These are phyloP conservation scores for Sherardia arvensis DNA, from an alignment of 257 asterid genomes.

Conservation along the genomic window DNA sequence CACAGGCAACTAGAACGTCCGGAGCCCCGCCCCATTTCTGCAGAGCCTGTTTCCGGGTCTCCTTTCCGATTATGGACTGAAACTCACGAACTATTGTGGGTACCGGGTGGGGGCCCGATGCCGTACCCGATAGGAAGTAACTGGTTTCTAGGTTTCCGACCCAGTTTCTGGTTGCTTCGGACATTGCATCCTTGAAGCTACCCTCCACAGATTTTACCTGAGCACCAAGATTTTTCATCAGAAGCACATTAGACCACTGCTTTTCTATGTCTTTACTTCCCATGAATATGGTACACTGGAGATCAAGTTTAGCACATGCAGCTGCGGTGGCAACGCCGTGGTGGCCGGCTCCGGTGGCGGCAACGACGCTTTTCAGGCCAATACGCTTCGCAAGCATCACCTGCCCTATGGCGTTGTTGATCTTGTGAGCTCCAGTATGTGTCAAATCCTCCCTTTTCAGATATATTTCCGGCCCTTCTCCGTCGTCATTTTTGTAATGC, in stretches of 20 bases:
- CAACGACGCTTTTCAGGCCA: slow-evolving; percentile 32
- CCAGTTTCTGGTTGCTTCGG: slow-evolving; percentile 70
- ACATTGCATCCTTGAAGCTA: slow-evolving; percentile 63
- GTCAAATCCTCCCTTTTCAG: slow-evolving; percentile 73
- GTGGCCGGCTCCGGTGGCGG: slow-evolving; percentile 81
- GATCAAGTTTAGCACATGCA: slow-evolving; percentile 54
- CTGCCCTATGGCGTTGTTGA: slow-evolving; percentile 84
- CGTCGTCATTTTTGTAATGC: slow-evolving; percentile 36
- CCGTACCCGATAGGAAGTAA: slow-evolving; percentile 50
- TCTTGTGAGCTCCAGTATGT: slow-evolving; percentile 74
- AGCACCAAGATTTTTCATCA: slow-evolving; percentile 68
- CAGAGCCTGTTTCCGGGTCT: slow-evolving; percentile 52
- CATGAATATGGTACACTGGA: slow-evolving; percentile 55
- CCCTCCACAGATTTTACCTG: slow-evolving; percentile 46
- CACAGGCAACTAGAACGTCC: slow-evolving; percentile 61
- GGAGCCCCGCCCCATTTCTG: slow-evolving; percentile 75
- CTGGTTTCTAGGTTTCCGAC: slow-evolving; percentile 38
- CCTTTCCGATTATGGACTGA: slow-evolving; percentile 65
- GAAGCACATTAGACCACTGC: slow-evolving; percentile 43
- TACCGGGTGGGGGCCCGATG: slow-evolving; percentile 70
- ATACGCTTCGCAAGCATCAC: slow-evolving; percentile 78
- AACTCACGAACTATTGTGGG: slow-evolving; percentile 71
- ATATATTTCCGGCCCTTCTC: slow-evolving; percentile 61
- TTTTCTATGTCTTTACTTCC: slow-evolving; percentile 47
- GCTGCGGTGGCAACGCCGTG: slow-evolving; percentile 83